Conservation (phyloP, 768 basidiomycete genomes). For the Lactarius pseudohatsudake region DNA sequence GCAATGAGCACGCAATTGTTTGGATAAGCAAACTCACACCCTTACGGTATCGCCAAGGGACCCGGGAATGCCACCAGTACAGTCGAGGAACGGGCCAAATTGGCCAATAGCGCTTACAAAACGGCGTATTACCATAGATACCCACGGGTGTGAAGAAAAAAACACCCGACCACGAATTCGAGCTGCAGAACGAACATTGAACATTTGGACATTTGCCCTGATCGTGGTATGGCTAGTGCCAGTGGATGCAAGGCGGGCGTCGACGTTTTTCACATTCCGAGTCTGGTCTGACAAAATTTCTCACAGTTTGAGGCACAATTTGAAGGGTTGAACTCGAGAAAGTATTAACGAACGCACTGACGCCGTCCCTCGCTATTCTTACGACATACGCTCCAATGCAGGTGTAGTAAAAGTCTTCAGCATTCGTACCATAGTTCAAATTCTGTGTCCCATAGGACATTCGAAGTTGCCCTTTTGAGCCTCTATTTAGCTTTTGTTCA, state of each 20-base stretch:
- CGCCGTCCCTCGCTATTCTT: not conserved
- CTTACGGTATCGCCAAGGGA: not conserved
- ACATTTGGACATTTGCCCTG: not conserved
- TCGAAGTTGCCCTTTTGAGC: not conserved
- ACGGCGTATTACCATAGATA: not conserved
- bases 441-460: not conserved
- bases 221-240: not conserved
- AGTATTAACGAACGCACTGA: not conserved
- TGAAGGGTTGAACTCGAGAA: not conserved
- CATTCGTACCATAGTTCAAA: not conserved
- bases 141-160: not conserved
- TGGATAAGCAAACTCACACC: not conserved
- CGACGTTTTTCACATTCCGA: not conserved
- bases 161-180: not conserved
- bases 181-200: not conserved
- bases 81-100: not conserved
- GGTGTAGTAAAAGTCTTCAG: not conserved
- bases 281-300: not conserved
- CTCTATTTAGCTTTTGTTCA: slow-evolving; percentile 5
- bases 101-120: not conserved
- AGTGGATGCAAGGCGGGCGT: not conserved
- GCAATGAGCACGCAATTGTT: not conserved
- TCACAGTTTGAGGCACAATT: not conserved
- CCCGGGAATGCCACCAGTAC: not conserved
- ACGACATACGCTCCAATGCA: not conserved